These are phyloP conservation scores for Calvatia gigantea DNA, from an alignment of 768 basidiomycete genomes.

Conservation along the genomic window DNA sequence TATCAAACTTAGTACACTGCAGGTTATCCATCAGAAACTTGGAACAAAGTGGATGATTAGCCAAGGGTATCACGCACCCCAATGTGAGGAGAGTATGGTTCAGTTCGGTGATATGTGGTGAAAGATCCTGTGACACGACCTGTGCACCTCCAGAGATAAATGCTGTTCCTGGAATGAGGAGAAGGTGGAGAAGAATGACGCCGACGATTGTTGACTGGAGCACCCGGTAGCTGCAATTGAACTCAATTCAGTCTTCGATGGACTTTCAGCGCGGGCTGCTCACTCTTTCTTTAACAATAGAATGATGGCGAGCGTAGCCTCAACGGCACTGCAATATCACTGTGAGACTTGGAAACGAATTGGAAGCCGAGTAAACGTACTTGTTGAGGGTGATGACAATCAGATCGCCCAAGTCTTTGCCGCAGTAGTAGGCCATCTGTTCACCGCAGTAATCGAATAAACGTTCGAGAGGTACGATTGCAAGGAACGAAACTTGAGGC, in stretches of 20 bases:
- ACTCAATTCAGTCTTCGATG: not conserved
- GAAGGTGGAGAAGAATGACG: conserved; percentile 69
- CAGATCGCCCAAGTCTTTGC: conserved; percentile 67
- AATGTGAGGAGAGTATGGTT: conserved; percentile 69
- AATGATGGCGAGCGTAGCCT: conserved; percentile 69
- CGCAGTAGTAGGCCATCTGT: conserved; percentile 52
- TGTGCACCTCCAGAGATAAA: conserved; percentile 73
- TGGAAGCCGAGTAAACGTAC: conserved; percentile 30
- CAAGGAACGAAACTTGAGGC: conserved; percentile 54
- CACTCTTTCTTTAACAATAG: conserved; percentile 70
- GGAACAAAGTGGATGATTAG: not conserved
- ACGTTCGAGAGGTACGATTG: conserved; percentile 63
- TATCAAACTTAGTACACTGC: conserved; percentile 58
- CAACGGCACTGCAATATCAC: conserved; percentile 47
- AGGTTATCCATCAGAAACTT: not conserved
- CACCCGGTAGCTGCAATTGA: conserved; percentile 46
- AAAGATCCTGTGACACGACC: conserved; percentile 63
- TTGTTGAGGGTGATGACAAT: conserved; percentile 64
- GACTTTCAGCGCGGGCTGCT: conserved; percentile 24
- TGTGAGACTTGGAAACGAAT: conserved; percentile 4
- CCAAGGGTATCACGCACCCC: conserved; percentile 41
- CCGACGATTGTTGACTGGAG: conserved; percentile 71
- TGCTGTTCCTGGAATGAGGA: conserved; percentile 66
- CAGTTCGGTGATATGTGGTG: conserved; percentile 60
- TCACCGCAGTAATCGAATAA: conserved; percentile 65